These are phyloP conservation scores for Oryza officinalis DNA, from an alignment of 176 grass and related monocot genomes.

Conservation along the genomic window DNA sequence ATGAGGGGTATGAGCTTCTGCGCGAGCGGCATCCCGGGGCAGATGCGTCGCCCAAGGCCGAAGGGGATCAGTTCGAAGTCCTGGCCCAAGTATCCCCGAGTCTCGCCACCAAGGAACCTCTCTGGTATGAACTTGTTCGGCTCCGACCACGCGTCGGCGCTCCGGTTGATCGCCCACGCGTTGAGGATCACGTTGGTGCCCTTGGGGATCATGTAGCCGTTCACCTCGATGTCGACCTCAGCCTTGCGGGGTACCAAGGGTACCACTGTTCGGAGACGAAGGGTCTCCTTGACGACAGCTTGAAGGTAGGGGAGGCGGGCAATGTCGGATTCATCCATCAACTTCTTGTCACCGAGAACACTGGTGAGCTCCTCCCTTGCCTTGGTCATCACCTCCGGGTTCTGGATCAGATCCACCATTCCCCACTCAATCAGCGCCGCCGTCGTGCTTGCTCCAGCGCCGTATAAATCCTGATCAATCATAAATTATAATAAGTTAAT, in stretches of 20 bases:
- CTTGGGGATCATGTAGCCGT: conserved; percentile 28
- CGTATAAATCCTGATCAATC: conserved; percentile 26
- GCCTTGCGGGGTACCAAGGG: conserved; percentile 35
- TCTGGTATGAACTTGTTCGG: conserved; percentile 39
- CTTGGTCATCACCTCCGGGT: conserved; percentile 24
- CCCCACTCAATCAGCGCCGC: conserved; percentile 38
- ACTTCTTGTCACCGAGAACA: conserved; percentile 1
- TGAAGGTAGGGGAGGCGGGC: conserved; percentile 41
- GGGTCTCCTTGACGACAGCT: conserved; percentile 38
- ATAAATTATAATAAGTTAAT: neutral
- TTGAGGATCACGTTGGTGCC: conserved; percentile 43
- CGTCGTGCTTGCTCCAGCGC: conserved; percentile 36
- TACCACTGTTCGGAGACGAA: conserved; percentile 32
- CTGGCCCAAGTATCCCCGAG: conserved; percentile 19
- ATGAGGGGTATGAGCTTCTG: conserved; percentile 38
- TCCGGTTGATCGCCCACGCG: conserved; percentile 44
- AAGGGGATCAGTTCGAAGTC: conserved; percentile 50
- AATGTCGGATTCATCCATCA: conserved; percentile 43
- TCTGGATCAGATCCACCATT: conserved; percentile 41
- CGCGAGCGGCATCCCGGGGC: conserved; percentile 41
- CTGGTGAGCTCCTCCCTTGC: conserved; percentile 8
- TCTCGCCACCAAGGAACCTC: conserved; percentile 38
- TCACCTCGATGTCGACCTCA: conserved; percentile 32
- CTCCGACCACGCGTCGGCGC: conserved; percentile 23
- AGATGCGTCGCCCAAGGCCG: conserved; percentile 43